A percentile compares a stretch with the other conserved stretches of the same genome.
phyloP scores from a whole-genome alignment of 805 yeast species.

The Cyberlindnera galapagoensis region DNA sequence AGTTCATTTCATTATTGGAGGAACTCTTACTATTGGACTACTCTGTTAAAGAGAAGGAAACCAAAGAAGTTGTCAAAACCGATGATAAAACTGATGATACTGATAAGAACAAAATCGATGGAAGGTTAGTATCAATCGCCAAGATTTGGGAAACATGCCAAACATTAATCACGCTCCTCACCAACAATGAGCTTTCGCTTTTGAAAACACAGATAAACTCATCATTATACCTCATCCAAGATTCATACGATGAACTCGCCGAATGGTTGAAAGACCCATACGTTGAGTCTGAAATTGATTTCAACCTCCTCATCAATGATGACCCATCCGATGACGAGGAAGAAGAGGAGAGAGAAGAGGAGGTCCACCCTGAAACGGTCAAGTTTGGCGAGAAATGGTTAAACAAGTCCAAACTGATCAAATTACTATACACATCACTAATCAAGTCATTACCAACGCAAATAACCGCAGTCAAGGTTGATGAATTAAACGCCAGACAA shows the following conservation, averaged over 20 bases:
- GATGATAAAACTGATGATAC: constrained; percentile 19
- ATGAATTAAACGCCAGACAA: constrained; percentile 39
- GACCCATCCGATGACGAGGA: constrained; percentile 28
- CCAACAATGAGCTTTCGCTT: constrained; percentile 47
- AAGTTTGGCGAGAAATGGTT: constrained; percentile 43
- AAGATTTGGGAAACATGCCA: constrained; percentile 69
- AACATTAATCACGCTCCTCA: constrained; percentile 32
- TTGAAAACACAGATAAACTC: constrained; percentile 40
- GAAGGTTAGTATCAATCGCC: constrained; percentile 55
- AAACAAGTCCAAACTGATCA: constrained; percentile 47
- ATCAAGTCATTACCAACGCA: constrained; percentile 48
- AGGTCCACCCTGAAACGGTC: constrained; percentile 30
- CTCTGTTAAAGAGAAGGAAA: constrained; percentile 12
- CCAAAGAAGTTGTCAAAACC: constrained; percentile 21
- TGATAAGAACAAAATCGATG: constrained; percentile 18
- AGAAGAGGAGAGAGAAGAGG: constrained; percentile 16
- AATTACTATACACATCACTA: constrained; percentile 50
- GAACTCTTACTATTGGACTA: constrained; percentile 21
- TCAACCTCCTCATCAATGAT: constrained; percentile 34
- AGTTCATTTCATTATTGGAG: constrained; percentile 16
- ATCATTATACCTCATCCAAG: constrained; percentile 43
- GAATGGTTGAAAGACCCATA: constrained; percentile 66
- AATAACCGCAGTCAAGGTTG: constrained; percentile 36
- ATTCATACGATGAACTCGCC: constrained; percentile 59
- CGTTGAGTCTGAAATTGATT: constrained; percentile 38